Evolutionary conservation across 495 filamentous ascomycete species (phyloP).

Genomic region (Baudoinia panamericana): DNA sequence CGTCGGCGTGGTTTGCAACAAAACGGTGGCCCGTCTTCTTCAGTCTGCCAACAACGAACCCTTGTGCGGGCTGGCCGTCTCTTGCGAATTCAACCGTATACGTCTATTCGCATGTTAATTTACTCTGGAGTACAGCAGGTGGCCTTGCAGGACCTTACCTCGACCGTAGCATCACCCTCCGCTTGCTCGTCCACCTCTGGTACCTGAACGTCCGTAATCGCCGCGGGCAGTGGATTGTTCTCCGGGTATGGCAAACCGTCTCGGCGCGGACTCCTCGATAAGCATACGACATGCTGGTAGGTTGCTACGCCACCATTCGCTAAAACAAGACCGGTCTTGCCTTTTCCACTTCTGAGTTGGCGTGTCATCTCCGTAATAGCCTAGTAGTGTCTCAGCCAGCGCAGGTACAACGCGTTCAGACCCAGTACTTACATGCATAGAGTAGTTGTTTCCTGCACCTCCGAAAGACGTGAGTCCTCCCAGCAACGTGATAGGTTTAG

Average conservation of each 20-base stretch:
- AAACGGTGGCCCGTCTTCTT: constrained; percentile 34
- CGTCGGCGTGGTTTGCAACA: constrained; percentile 38
- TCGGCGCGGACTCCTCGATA: constrained; percentile 32
- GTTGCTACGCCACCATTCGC: constrained; percentile 43
- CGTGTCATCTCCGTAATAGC: constrained; percentile 39
- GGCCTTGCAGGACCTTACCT: constrained; percentile 29
- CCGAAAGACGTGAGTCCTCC: constrained; percentile 47
- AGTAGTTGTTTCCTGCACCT: constrained; percentile 49
- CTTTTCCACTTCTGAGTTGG: constrained; percentile 32
- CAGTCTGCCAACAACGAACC: constrained; percentile 38
- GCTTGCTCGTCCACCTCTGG: constrained; percentile 29
- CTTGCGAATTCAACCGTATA: constrained; percentile 42
- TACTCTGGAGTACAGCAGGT: neutral
- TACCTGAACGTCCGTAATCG: constrained; percentile 22
- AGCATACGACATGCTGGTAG: constrained; percentile 41
- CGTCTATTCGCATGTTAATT: constrained; percentile 43
- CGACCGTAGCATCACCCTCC: constrained; percentile 36
- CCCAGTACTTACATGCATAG: constrained; percentile 38
- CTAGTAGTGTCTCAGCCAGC: constrained; percentile 11
- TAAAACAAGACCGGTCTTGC: constrained; percentile 36
- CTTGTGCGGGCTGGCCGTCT: constrained; percentile 32
- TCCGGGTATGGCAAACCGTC: constrained; percentile 32
- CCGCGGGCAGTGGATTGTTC: constrained; percentile 27
- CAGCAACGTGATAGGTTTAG: constrained; percentile 39
- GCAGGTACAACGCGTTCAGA: neutral